phyloP scores from a whole-genome alignment of 1,284 basidiomycete species.

The Phellopilus nigrolimitatus region DNA sequence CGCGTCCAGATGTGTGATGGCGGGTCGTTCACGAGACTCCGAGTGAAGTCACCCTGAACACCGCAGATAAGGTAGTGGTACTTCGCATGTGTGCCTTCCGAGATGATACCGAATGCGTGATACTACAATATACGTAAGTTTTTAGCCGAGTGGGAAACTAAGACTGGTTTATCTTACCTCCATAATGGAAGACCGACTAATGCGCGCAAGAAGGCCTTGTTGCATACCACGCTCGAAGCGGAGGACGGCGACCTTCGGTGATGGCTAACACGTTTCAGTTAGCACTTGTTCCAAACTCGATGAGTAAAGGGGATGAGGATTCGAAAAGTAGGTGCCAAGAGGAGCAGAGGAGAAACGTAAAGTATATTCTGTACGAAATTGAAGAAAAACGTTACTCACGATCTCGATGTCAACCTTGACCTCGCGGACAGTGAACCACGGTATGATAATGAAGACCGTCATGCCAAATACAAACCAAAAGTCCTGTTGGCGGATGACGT shows the following conservation, averaged over 20 bases:
- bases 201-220: constrained; percentile 61
- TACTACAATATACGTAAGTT: constrained; percentile 32
- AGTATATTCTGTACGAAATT: neutral
- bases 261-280: constrained; percentile 41
- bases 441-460: constrained; percentile 39
- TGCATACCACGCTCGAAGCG: constrained; percentile 69
- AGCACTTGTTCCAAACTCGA: neutral
- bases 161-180: no score
- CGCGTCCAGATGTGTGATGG: constrained; percentile 65
- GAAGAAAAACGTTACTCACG: constrained; percentile 26
- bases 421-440: constrained; percentile 40
- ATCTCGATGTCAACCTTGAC: constrained; percentile 41
- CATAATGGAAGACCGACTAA: constrained; percentile 59
- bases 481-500: constrained; percentile 38
- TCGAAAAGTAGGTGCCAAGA: neutral
- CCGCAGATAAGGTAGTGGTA: constrained; percentile 69
- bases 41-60: constrained; percentile 69
- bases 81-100: constrained; percentile 54
- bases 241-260: constrained; percentile 60
- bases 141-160: no score
- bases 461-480: constrained; percentile 43
- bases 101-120: constrained; percentile 67
- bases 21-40: constrained; percentile 52
- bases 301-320: constrained; percentile 24
- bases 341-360: neutral